A percentile compares a stretch with the other conserved stretches of the same genome.
phyloP scores from a whole-genome alignment of 2,329 filamentous ascomycete genomes.

The Neospermospora avenae region DNA sequence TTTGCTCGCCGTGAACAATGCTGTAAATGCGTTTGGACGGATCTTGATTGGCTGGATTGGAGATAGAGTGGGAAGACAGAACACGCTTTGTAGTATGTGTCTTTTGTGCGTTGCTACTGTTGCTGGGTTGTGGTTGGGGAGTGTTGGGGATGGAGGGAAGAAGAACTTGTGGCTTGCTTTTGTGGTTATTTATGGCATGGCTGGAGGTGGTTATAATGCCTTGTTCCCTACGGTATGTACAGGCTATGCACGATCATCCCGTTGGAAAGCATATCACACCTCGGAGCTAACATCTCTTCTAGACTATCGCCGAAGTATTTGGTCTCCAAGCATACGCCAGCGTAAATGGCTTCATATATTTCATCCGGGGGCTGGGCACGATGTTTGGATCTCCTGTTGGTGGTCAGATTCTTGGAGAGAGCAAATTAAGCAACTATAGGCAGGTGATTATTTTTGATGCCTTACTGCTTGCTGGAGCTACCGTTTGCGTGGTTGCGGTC shows the following conservation, averaged over 20 bases:
- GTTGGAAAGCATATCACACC: background rate
- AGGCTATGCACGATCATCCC: background rate
- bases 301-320: conserved; percentile 46
- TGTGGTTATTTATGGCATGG: conserved; percentile 42
- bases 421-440: conserved; percentile 36
- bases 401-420: conserved; percentile 40
- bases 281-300: background rate
- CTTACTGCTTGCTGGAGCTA: conserved; percentile 39
- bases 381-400: conserved; percentile 46
- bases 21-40: conserved; percentile 44
- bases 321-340: conserved; percentile 45
- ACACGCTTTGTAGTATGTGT: conserved; percentile 43
- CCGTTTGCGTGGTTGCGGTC: conserved; percentile 41
- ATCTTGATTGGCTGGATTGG: conserved; percentile 44
- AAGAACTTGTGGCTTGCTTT: conserved; percentile 41
- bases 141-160: conserved; percentile 28
- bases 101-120: conserved; percentile 38
- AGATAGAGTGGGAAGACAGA: conserved; percentile 46
- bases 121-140: conserved; percentile 38
- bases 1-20: conserved; percentile 44
- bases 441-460: conserved; percentile 42
- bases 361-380: conserved; percentile 42
- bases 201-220: conserved; percentile 44
- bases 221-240: conserved; percentile 40
- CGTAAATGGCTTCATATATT: conserved; percentile 46